phyloP scores from a whole-genome alignment of 768 basidiomycete genomes.

The Fomitopsis pulvina region DNA sequence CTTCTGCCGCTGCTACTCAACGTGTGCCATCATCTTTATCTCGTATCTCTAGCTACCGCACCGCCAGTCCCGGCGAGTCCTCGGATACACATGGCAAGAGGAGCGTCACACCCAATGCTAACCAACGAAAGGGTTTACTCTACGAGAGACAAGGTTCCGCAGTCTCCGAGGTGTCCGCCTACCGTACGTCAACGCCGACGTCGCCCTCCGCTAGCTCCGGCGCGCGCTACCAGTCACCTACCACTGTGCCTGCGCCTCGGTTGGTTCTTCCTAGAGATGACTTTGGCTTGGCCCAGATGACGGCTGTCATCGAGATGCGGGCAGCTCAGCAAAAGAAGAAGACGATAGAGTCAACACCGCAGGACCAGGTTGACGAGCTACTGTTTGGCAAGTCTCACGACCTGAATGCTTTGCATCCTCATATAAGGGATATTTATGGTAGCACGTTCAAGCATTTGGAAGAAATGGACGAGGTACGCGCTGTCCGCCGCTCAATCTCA shows the following conservation, averaged over 20 bases:
- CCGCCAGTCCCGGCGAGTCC: constrained; percentile 21
- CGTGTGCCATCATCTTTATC: constrained; percentile 24
- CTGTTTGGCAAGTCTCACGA: constrained; percentile 65
- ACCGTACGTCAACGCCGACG: constrained; percentile 23
- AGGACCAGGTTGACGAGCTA: constrained; percentile 66
- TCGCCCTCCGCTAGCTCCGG: constrained; percentile 8
- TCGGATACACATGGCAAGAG: constrained; percentile 11
- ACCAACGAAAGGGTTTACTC: constrained; percentile 3
- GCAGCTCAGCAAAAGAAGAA: constrained; percentile 33
- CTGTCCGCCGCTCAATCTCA: background rate
- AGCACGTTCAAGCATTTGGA: constrained; percentile 67
- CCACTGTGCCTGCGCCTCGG: constrained; percentile 24
- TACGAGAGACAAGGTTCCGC: constrained; percentile 61
- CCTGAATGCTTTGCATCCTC: constrained; percentile 59
- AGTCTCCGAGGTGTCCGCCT: constrained; percentile 55
- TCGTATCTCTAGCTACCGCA: constrained; percentile 23
- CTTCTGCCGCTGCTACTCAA: constrained; percentile 11
- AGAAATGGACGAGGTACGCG: constrained; percentile 69
- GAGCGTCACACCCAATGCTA: constrained; percentile 35
- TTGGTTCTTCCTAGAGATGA: constrained; percentile 65
- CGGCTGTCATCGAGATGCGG: constrained; percentile 77
- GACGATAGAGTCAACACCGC: constrained; percentile 25
- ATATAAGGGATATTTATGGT: constrained; percentile 64
- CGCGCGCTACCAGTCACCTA: constrained; percentile 1
- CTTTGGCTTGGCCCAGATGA: constrained; percentile 81